Conservation (phyloP, 2,329 filamentous ascomycete species). For the Penicillium digitatum region DNA sequence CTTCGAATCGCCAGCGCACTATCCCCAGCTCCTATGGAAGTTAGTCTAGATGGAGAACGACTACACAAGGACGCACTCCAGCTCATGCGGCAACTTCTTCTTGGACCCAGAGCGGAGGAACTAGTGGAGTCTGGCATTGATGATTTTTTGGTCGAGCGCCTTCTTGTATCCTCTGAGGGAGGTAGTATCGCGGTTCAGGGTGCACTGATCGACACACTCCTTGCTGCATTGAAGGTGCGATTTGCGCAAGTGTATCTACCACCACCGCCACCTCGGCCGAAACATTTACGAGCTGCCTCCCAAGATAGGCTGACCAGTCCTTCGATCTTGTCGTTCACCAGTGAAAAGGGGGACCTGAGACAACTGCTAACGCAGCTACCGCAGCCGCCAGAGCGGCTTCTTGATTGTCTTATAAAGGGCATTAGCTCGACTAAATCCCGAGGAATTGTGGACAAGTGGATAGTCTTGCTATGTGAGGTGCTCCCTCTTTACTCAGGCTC, state of each 20-base stretch:
- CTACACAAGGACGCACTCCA: conserved; percentile 68
- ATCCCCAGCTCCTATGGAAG: conserved; percentile 21
- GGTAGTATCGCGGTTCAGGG: conserved; percentile 70
- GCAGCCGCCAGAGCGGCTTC: conserved; percentile 58
- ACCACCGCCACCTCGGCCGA: conserved; percentile 27
- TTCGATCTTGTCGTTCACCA: conserved; percentile 45
- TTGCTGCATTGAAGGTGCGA: conserved; percentile 65
- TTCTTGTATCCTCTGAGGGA: conserved; percentile 57
- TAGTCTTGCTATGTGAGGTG: conserved; percentile 76
- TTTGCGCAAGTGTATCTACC: conserved; percentile 38
- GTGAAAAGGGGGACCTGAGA: conserved; percentile 43
- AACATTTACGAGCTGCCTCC: conserved; percentile 38
- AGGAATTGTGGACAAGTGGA: conserved; percentile 84
- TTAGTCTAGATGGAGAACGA: conserved; percentile 55
- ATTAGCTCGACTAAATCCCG: conserved; percentile 71
- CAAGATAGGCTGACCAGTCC: conserved; percentile 40
- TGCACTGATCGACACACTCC: conserved; percentile 72
- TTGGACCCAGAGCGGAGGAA: conserved; percentile 39
- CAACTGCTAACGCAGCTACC: conserved; percentile 32
- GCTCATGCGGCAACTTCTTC: conserved; percentile 53
- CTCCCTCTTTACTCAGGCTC: conserved; percentile 77
- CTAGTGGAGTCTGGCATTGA: conserved; percentile 58
- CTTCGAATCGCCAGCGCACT: conserved; percentile 30
- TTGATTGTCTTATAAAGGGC: conserved; percentile 79
- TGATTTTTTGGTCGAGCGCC: conserved; percentile 63